These are phyloP conservation scores for Diaporthe australafricana DNA, from an alignment of 2,329 filamentous ascomycete genomes.

Conservation along the genomic window DNA sequence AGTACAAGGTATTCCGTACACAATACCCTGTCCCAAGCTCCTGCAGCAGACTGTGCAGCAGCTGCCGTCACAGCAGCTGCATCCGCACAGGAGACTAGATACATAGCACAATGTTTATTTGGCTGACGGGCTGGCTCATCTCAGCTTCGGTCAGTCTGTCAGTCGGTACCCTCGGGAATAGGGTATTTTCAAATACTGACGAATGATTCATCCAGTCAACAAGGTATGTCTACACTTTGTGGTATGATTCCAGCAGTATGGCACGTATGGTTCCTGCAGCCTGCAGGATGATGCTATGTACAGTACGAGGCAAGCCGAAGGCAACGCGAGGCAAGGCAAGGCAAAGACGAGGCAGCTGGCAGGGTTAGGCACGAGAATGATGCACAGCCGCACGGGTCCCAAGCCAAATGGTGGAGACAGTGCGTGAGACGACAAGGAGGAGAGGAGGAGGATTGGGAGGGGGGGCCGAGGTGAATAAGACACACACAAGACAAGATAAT, in stretches of 20 bases:
- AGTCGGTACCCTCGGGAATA: too few relatives aligned
- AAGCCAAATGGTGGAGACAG: conserved; percentile 2
- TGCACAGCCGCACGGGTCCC: conserved; percentile 24
- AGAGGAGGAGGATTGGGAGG: neutral
- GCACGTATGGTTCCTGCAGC: conserved; percentile 14
- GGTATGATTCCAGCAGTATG: conserved; percentile 20
- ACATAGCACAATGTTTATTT: neutral
- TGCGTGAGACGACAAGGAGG: neutral
- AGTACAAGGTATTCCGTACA: too few relatives aligned
- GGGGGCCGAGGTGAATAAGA: conserved; percentile 19
- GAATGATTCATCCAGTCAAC: neutral
- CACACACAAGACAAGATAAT: conserved; percentile 11
- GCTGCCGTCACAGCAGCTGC: neutral
- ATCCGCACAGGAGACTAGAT: neutral
- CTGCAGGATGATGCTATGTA: conserved; percentile 5
- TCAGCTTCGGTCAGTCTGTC: neutral
- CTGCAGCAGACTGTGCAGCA: conserved; percentile 16
- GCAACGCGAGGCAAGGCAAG: neutral
- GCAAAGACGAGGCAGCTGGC: too few relatives aligned
- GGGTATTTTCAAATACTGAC: neutral
- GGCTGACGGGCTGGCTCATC: neutral
- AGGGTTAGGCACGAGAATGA: neutral
- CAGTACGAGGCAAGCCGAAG: too few relatives aligned
- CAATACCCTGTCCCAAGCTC: neutral
- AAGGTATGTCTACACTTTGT: neutral